phyloP scores from a whole-genome alignment of 768 basidiomycete species.

The Kwoniella botswanensis region DNA sequence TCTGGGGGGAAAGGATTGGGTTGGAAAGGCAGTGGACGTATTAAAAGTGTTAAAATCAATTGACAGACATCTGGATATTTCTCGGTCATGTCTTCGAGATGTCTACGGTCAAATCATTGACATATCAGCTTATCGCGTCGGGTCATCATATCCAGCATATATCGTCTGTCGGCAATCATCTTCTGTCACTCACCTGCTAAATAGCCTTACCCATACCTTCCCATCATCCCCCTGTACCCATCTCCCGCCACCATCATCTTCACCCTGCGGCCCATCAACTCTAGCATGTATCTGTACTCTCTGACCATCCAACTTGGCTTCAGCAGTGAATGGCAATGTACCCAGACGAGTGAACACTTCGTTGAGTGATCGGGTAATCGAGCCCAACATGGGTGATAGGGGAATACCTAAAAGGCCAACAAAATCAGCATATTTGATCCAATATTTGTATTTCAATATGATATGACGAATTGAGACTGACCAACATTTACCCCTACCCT shows the following conservation, averaged over 20 bases:
- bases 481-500: slow-evolving; percentile 74
- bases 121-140: too few species aligned
- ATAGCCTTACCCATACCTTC: slow-evolving; percentile 67
- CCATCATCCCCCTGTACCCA: slow-evolving; percentile 48
- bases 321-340: slow-evolving; percentile 72
- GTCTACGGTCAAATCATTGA: slow-evolving; percentile 60
- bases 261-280: slow-evolving; percentile 48
- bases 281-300: slow-evolving; percentile 60
- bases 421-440: background rate
- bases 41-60: slow-evolving; percentile 65
- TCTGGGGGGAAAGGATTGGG: slow-evolving; percentile 39
- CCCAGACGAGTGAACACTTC: slow-evolving; percentile 79
- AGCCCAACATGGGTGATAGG: slow-evolving; percentile 82
- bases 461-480: slow-evolving; percentile 55
- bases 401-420: slow-evolving; percentile 67
- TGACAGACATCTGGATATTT: slow-evolving; percentile 87
- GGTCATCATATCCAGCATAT: too few species aligned
- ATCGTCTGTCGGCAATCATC: too few species aligned
- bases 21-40: slow-evolving; percentile 39
- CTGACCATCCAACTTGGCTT: slow-evolving; percentile 85
- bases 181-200: slow-evolving; percentile 62
- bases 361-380: slow-evolving; percentile 78
- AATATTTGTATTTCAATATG: background rate
- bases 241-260: slow-evolving; percentile 67
- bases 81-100: slow-evolving; percentile 89